These are phyloP conservation scores for Catharanthus roseus DNA, from an alignment of 257 asterid genomes.

Conservation along the genomic window DNA sequence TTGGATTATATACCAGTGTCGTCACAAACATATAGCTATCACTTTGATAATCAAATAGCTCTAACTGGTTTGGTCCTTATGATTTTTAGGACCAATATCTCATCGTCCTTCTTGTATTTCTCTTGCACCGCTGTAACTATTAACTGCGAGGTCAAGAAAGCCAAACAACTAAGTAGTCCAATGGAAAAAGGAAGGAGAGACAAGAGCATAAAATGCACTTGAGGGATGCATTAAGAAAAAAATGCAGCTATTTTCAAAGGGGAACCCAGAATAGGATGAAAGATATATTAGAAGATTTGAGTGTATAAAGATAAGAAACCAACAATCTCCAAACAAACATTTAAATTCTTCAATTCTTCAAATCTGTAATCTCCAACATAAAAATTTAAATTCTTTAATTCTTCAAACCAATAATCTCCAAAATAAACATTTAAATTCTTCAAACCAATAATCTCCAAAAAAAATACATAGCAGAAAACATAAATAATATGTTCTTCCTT, in stretches of 20 bases:
- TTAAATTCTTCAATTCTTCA: too few species aligned
- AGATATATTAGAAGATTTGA: too few species aligned
- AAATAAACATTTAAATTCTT: too few species aligned
- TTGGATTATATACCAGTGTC: not conserved
- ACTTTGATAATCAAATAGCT: not conserved
- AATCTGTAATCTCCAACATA: too few species aligned
- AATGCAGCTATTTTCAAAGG: not conserved
- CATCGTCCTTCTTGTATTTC: constrained; percentile 88
- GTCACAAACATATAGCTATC: not conserved
- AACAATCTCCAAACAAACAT: too few species aligned
- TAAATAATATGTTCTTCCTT: too few species aligned
- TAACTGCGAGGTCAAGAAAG: constrained; percentile 49
- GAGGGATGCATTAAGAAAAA: not conserved
- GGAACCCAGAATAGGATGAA: not conserved
- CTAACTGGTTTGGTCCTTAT: not conserved
- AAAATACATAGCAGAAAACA: too few species aligned
- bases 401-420: too few species aligned
- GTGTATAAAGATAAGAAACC: too few species aligned
- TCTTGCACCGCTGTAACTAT: constrained; percentile 99
- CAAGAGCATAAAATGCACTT: not conserved
- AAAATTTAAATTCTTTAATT: too few species aligned
- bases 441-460: too few species aligned
- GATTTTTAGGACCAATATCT: constrained; percentile 25
- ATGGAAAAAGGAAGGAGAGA: not conserved
- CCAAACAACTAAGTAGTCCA: constrained; percentile 7